Conservation (phyloP, 352 stramenopile species). For the Globisporangium nagaii region DNA sequence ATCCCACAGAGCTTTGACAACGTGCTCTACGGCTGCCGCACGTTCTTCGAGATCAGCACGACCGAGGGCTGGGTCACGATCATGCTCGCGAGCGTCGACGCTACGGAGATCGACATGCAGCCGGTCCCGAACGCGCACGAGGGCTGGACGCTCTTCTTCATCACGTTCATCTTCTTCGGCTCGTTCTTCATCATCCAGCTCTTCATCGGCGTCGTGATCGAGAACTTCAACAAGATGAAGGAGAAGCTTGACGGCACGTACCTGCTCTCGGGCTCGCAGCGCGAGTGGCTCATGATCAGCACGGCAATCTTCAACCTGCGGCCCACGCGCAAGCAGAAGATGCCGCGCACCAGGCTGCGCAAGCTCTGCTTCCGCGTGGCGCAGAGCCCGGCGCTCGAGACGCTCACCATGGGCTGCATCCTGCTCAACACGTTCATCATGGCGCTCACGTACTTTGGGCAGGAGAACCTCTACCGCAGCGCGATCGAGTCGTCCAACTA, state of each 20-base stretch:
- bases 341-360: constrained; percentile 28
- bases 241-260: constrained; percentile 53
- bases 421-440: constrained; percentile 84
- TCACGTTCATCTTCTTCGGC: constrained; percentile 84
- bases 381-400: constrained; percentile 56
- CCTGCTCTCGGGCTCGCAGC: constrained; percentile 67
- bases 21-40: constrained; percentile 42
- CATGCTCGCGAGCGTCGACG: constrained; percentile 85
- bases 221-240: constrained; percentile 87
- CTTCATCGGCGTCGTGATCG: constrained; percentile 90
- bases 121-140: constrained; percentile 65
- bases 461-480: constrained; percentile 47
- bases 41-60: constrained; percentile 89
- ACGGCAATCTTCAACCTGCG: constrained; percentile 36
- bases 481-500: constrained; percentile 74
- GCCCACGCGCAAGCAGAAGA: constrained; percentile 34
- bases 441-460: constrained; percentile 76
- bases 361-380: constrained; percentile 38
- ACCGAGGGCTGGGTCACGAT: constrained; percentile 86
- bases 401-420: constrained; percentile 76
- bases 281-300: constrained; percentile 71
- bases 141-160: constrained; percentile 79
- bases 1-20: constrained; percentile 81
- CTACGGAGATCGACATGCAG: constrained; percentile 85
- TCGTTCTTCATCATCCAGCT: constrained; percentile 90